Conservation (phyloP, 495 filamentous ascomycete species). For the Neurospora discreta region DNA sequence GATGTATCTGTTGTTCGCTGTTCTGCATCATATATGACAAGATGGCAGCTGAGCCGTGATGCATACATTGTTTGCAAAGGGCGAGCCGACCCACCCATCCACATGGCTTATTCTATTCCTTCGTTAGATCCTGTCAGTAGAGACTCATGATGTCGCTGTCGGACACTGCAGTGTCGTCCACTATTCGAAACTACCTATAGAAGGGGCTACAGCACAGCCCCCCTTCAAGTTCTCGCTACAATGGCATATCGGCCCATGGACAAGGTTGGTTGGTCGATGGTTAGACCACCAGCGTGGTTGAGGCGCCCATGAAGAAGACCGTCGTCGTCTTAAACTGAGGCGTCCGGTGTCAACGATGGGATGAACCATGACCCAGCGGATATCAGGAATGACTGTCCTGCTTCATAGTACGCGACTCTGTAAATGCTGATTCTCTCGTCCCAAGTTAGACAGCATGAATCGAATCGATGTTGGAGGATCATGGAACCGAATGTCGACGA, state of each 20-base stretch:
- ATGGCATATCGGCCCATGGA: background rate
- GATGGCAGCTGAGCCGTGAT: background rate
- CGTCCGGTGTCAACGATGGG: background rate
- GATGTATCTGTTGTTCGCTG: background rate
- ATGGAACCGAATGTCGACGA: background rate
- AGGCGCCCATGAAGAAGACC: background rate
- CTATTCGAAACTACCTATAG: background rate
- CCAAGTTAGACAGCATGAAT: background rate
- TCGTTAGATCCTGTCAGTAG: background rate
- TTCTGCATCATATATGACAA: background rate
- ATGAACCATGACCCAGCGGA: background rate
- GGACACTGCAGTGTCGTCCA: background rate
- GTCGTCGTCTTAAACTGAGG: background rate
- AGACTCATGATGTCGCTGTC: background rate
- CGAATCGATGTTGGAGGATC: background rate
- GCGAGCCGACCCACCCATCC: background rate
- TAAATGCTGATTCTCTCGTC: background rate
- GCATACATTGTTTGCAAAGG: background rate
- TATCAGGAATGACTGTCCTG: background rate
- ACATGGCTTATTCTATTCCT: background rate
- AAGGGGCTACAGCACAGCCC: background rate
- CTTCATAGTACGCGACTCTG: background rate
- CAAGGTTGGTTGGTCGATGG: background rate
- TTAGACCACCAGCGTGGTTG: background rate
- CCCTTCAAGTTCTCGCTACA: background rate